Evolutionary conservation across 495 filamentous ascomycete genomes (phyloP).

Genomic region (Halenospora varia): DNA sequence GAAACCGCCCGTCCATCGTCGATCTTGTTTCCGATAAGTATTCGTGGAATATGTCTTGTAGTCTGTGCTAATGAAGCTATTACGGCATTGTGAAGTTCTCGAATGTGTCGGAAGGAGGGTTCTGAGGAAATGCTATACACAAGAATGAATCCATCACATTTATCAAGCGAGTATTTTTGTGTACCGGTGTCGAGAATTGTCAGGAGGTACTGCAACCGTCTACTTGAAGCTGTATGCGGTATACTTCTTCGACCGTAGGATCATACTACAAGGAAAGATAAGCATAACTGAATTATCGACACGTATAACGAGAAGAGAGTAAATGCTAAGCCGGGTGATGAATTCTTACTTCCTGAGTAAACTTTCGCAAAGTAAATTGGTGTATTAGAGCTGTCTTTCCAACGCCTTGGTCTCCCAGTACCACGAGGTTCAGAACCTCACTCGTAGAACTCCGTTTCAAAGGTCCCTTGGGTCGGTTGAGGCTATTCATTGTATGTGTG

Average conservation of each 20-base stretch:
- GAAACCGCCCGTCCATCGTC: not conserved
- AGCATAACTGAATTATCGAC: not conserved
- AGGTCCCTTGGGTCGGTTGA: not conserved
- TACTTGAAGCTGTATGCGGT: not conserved
- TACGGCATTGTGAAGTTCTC: not conserved
- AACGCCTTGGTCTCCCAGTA: not conserved
- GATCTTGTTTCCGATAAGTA: not conserved
- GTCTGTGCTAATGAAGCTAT: not conserved
- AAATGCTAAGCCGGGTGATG: not conserved
- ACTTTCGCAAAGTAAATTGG: not conserved
- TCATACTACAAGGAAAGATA: not conserved
- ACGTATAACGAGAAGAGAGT: not conserved
- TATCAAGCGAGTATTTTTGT: not conserved
- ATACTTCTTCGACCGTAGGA: not conserved
- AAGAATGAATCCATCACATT: not conserved
- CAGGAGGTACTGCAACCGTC: not conserved
- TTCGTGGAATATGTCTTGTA: not conserved
- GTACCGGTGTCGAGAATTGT: not conserved
- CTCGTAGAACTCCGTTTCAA: not conserved
- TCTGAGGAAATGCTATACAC: slow-evolving; percentile 1
- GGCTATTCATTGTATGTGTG: not conserved
- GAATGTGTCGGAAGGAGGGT: not conserved
- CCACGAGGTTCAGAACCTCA: not conserved
- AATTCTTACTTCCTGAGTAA: not conserved
- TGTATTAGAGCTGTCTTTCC: not conserved